These are phyloP conservation scores for Cladophialophora bantiana DNA, from an alignment of 2,329 filamentous ascomycete species.

Conservation along the genomic window DNA sequence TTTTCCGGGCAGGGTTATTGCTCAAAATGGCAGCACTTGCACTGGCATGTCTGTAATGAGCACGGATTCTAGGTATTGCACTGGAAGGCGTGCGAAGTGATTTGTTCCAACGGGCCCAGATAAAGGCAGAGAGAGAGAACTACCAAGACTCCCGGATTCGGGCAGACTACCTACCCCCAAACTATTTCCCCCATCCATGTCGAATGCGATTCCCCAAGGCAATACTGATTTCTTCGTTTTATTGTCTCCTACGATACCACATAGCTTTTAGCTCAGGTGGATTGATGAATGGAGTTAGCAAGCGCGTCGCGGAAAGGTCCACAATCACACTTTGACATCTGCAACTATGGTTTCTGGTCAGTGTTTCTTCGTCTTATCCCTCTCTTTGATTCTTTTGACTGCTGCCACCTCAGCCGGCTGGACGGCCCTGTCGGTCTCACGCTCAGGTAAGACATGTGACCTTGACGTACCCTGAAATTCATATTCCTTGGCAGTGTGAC, in stretches of 20 bases:
- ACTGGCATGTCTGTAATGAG: constrained; percentile 27
- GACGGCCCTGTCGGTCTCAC: background rate
- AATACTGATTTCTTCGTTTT: constrained; percentile 35
- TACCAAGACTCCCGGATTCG: constrained; percentile 20
- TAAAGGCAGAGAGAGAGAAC: constrained; percentile 29
- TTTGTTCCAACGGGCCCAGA: constrained; percentile 29
- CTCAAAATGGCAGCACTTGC: constrained; percentile 31
- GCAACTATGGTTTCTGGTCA: constrained; percentile 12
- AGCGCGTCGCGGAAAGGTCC: constrained; percentile 35
- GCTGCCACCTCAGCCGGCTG: background rate
- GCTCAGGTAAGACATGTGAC: constrained; percentile 13
- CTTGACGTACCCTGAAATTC: background rate
- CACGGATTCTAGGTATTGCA: constrained; percentile 31
- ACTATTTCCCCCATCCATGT: constrained; percentile 26
- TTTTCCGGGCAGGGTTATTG: constrained; percentile 29
- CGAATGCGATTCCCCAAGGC: constrained; percentile 33
- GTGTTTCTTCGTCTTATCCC: constrained; percentile 10
- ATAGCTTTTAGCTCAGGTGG: constrained; percentile 38
- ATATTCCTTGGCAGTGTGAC: constrained; percentile 2
- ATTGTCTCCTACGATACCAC: constrained; percentile 39
- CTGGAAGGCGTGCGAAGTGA: constrained; percentile 33
- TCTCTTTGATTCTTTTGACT: background rate
- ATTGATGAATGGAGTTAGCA: constrained; percentile 38
- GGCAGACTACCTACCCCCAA: constrained; percentile 21
- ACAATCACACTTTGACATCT: constrained; percentile 35